Base-by-base conservation (phyloP, 352 stramenopile genomes). In the Phytophthora nicotianae region DNA sequence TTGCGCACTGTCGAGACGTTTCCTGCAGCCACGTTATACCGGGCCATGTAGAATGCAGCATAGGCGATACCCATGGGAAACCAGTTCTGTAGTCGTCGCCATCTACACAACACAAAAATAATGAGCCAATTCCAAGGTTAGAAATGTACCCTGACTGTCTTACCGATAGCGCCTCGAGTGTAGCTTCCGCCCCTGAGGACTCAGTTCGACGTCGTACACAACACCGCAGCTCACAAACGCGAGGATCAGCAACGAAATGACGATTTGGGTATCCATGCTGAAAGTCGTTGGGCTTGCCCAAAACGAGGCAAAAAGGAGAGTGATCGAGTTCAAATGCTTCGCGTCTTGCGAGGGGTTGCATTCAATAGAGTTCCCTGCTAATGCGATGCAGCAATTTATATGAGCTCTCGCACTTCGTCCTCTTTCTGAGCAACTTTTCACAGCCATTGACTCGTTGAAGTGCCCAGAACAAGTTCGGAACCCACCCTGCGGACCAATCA, bases 11-110 rank as follows among this genome's bases (percentile, higher is more conserved):
- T 69, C 26, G 72, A 70, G n/a, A 92, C 71, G 60, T 92, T 92
- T 35, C 83, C 83, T 0, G 83, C 83, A 21, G 79, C 70, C 13
- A 92, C 83, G 43, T 90, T 81, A 61, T 92, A 92, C 14, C 83
- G 70, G 29, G 83, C 79, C 83, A 89, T 92, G 72, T 92, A 90
- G 66, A 92, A 92, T 20, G 80, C 79, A 1, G 83, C 79, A 53
- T 92, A 89, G 24, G 81, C 81, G 11, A 90, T 57, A 37, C 83
- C 81, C 78, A 92, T 88, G 6, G 83, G 80, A 62, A 92, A 88
- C 79, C 79, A 90, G 59, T 92, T 90, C 56, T 83, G 70, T 17
- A 90, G 68, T 35, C 83, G 78, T 20, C 83, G 76, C 80, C 78
- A 90, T 71, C 74, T 81, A 58, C 19, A 33, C 20, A 67, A 21